phyloP scores from a whole-genome alignment of 345 rosid species.

The Rhizophora mangle region DNA sequence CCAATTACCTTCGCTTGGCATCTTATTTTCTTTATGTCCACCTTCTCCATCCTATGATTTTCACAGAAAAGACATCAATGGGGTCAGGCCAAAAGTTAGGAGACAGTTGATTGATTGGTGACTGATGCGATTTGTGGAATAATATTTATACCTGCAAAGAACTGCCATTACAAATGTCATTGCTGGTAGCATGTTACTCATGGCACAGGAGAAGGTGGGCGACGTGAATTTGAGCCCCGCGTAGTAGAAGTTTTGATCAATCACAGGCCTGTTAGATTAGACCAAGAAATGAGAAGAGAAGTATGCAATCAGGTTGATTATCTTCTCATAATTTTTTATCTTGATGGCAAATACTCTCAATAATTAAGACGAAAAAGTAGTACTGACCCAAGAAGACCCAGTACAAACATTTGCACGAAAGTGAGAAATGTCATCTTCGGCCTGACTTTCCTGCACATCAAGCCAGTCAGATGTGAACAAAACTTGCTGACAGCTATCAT shows the following conservation, averaged over 20 bases:
- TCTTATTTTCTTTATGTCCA: conserved; percentile 23
- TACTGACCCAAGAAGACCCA: conserved; percentile 27
- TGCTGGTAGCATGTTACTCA: conserved; percentile 30
- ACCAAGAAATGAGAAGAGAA: neutral
- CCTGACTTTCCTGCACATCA: conserved; percentile 17
- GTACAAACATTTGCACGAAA: conserved; percentile 19
- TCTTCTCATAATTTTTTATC: neutral
- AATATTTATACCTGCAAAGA: conserved; percentile 17
- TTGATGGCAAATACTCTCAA: neutral
- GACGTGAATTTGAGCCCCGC: conserved; percentile 28
- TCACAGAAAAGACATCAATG: neutral
- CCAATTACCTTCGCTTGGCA: conserved; percentile 31
- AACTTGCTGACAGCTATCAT: neutral
- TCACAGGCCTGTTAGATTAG: conserved; percentile 23
- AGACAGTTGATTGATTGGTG: neutral
- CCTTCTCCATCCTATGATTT: conserved; percentile 21
- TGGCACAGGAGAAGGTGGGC: conserved; percentile 25
- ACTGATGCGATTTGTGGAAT: too few relatives aligned
- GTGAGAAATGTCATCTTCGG: conserved; percentile 24
- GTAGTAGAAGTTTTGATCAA: conserved; percentile 30
- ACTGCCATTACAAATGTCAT: conserved; percentile 32
- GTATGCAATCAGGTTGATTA: neutral
- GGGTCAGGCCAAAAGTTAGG: neutral
- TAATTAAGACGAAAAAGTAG: neutral
- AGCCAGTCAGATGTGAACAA: neutral